A percentile compares a stretch with the other conserved stretches of the same genome.
These are phyloP conservation scores for Fusarium sororula DNA, from an alignment of 2,329 filamentous ascomycete genomes.

Conservation along the genomic window DNA sequence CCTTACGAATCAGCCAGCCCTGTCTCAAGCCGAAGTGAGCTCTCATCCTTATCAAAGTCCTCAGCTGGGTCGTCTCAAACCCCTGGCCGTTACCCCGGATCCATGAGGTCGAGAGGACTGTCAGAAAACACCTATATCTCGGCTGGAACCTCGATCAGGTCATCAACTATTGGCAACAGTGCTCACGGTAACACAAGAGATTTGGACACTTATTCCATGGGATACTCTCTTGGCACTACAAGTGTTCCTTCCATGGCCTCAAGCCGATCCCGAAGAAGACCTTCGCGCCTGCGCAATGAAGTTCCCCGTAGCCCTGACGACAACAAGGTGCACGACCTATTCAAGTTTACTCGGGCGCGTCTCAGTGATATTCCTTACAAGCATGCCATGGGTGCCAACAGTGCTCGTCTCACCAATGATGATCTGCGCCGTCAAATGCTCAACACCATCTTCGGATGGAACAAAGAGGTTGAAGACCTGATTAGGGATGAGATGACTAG, in stretches of 20 bases:
- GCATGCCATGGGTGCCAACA: conserved; percentile 67
- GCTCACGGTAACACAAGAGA: conserved; percentile 38
- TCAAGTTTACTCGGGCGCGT: conserved; percentile 84
- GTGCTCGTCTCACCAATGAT: conserved; percentile 73
- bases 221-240: conserved; percentile 50
- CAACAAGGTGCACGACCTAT: conserved; percentile 77
- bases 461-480: conserved; percentile 81
- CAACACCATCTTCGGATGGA: conserved; percentile 93
- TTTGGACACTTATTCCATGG: conserved; percentile 65
- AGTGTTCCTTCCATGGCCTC: conserved; percentile 58
- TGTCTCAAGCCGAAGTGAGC: conserved; percentile 67
- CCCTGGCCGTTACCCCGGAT: conserved; percentile 59
- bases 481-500: conserved; percentile 85
- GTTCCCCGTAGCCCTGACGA: conserved; percentile 81
- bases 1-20: conserved; percentile 74
- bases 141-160: conserved; percentile 61
- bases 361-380: conserved; percentile 86
- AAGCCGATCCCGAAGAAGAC: conserved; percentile 56
- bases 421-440: conserved; percentile 91
- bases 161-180: conserved; percentile 45
- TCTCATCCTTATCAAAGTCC: conserved; percentile 67
- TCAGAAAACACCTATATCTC: conserved; percentile 76
- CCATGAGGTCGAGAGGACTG: conserved; percentile 62
- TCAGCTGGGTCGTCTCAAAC: conserved; percentile 66
- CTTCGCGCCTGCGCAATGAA: conserved; percentile 82